phyloP scores from a whole-genome alignment of 495 filamentous ascomycete genomes.

The Talaromyces borbonicus region DNA sequence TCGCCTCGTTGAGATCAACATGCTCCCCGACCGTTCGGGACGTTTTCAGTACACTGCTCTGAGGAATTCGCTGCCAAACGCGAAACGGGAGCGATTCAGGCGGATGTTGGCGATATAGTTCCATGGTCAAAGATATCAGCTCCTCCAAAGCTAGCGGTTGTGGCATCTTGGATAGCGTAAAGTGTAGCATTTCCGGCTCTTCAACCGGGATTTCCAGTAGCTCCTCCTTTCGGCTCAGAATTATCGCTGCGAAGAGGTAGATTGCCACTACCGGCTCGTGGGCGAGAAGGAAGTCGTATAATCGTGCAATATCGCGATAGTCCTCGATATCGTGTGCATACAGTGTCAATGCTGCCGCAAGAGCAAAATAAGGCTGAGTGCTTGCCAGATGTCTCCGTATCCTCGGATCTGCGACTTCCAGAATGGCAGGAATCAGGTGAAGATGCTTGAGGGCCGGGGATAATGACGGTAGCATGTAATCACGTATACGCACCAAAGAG shows the following conservation, averaged over 20 bases:
- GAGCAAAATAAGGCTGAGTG: conserved; percentile 83
- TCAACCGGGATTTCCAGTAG: conserved; percentile 71
- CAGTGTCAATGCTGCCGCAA: conserved; percentile 81
- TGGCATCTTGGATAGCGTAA: conserved; percentile 78
- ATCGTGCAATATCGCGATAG: conserved; percentile 72
- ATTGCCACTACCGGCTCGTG: conserved; percentile 74
- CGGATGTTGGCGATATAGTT: conserved; percentile 55
- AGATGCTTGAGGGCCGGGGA: conserved; percentile 72
- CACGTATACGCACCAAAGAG: conserved; percentile 80
- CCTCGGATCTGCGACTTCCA: conserved; percentile 54
- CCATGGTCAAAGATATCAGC: conserved; percentile 53
- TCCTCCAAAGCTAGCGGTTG: conserved; percentile 72
- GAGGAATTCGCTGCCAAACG: conserved; percentile 62
- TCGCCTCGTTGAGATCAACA: conserved; percentile 50
- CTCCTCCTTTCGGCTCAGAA: conserved; percentile 68
- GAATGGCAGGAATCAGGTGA: conserved; percentile 70
- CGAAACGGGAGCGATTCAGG: conserved; percentile 56
- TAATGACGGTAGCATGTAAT: conserved; percentile 95
- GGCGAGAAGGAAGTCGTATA: conserved; percentile 87
- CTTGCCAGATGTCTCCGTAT: conserved; percentile 63
- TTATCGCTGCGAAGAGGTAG: conserved; percentile 85
- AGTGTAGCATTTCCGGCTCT: conserved; percentile 92
- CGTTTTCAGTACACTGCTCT: conserved; percentile 76
- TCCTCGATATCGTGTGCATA: conserved; percentile 93
- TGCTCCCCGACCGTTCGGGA: conserved; percentile 38